These are phyloP conservation scores for Ascochyta koolunga DNA, from an alignment of 2,329 filamentous ascomycete species.

Conservation along the genomic window DNA sequence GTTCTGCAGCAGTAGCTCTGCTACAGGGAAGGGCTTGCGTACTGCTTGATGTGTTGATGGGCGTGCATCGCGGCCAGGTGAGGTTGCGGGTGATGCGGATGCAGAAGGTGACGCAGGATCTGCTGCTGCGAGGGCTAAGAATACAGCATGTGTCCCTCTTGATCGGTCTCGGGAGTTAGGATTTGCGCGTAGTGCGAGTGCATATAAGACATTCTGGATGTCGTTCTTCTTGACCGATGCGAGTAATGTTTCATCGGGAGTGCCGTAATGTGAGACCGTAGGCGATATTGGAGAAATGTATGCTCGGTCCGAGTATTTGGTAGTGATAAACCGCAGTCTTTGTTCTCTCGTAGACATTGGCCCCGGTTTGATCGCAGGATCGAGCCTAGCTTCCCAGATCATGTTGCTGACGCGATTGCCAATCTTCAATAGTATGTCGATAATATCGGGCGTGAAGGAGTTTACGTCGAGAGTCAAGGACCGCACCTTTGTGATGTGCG, in stretches of 20 bases:
- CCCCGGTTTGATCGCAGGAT: slow-evolving; percentile 73
- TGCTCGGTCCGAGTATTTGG: slow-evolving; percentile 86
- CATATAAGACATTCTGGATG: slow-evolving; percentile 90
- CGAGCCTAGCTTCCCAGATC: slow-evolving; percentile 90
- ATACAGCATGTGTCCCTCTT: slow-evolving; percentile 85
- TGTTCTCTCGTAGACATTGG: slow-evolving; percentile 85
- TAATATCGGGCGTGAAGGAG: slow-evolving; percentile 95
- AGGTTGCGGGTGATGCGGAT: slow-evolving; percentile 51
- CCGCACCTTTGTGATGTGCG: slow-evolving; percentile 96
- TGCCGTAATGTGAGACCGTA: slow-evolving; percentile 75
- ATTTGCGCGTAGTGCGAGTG: slow-evolving; percentile 82
- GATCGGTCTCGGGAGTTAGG: slow-evolving; percentile 81
- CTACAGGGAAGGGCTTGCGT: slow-evolving; percentile 76
- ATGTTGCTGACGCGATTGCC: slow-evolving; percentile 96
- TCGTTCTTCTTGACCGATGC: slow-evolving; percentile 97
- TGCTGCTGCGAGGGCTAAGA: slow-evolving; percentile 87
- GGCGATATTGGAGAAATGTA: slow-evolving; percentile 81
- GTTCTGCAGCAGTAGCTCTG: slow-evolving; percentile 91
- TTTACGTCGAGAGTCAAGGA: slow-evolving; percentile 94
- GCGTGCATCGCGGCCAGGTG: slow-evolving; percentile 52
- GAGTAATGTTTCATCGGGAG: slow-evolving; percentile 84
- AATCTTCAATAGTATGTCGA: slow-evolving; percentile 88
- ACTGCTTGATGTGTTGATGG: slow-evolving; percentile 48
- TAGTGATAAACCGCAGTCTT: slow-evolving; percentile 90
- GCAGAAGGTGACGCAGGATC: slow-evolving; percentile 80